Conservation (phyloP, 192 early-diverging fungal genomes). For the Backusella tuberculispora region DNA sequence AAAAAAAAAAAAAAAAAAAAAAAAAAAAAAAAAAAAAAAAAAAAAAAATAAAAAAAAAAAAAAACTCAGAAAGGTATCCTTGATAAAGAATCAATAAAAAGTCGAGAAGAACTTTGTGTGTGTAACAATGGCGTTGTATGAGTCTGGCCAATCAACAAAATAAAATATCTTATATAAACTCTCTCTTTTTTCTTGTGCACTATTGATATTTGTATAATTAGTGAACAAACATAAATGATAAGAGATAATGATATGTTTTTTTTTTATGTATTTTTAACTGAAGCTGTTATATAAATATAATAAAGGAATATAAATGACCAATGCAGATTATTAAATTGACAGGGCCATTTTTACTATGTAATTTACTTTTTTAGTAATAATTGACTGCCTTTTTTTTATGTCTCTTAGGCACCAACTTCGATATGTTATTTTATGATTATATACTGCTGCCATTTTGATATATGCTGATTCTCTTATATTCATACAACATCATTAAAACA, state of each 20-base stretch:
- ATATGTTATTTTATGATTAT: not conserved
- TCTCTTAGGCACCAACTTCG: no score
- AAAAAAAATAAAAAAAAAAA: conserved; percentile 1
- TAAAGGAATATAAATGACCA: not conserved
- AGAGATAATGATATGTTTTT: not conserved
- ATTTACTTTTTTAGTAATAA: not conserved
- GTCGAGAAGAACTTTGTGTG: not conserved
- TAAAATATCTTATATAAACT: not conserved
- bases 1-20: not conserved
- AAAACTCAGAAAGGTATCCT: not conserved
- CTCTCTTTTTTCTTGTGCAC: not conserved
- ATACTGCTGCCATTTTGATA: not conserved
- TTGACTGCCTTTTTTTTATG: not conserved
- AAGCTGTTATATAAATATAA: not conserved
- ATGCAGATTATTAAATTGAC: not conserved
- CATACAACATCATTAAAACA: not conserved
- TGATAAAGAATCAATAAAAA: not conserved
- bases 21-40: not conserved
- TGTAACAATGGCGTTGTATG: not conserved
- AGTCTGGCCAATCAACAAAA: not conserved
- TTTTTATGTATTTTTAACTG: not conserved
- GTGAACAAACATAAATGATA: not conserved
- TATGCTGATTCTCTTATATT: not conserved
- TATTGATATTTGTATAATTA: not conserved
- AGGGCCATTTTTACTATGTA: not conserved